These are phyloP conservation scores for Alternaria panax DNA, from an alignment of 2,329 filamentous ascomycete genomes.

Conservation along the genomic window DNA sequence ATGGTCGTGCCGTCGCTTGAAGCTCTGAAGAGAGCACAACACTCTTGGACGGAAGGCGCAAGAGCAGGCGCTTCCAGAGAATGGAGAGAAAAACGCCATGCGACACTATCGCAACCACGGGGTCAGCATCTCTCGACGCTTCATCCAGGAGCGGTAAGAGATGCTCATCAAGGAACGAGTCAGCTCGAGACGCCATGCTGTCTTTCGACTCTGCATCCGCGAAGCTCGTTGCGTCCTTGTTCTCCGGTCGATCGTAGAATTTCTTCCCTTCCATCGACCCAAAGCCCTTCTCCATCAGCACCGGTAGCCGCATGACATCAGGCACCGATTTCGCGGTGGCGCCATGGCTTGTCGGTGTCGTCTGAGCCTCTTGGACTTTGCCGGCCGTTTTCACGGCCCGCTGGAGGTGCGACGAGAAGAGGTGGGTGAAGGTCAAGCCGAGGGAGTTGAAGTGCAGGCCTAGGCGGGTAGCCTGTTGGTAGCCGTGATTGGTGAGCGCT, in stretches of 20 bases:
- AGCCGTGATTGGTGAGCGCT: conserved; percentile 79
- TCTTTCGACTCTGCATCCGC: conserved; percentile 71
- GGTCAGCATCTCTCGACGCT: conserved; percentile 33
- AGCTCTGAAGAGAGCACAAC: conserved; percentile 56
- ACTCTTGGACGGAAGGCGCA: conserved; percentile 59
- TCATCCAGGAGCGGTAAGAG: conserved; percentile 65
- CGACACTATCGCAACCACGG: conserved; percentile 72
- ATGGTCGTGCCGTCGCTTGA: conserved; percentile 46
- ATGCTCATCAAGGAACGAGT: conserved; percentile 70
- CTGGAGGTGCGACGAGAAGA: conserved; percentile 81
- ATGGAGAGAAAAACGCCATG: conserved; percentile 82
- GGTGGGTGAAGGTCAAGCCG: conserved; percentile 69
- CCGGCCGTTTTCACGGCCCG: conserved; percentile 76
- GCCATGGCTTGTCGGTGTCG: conserved; percentile 1
- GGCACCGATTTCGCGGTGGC: conserved; percentile 18
- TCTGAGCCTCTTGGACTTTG: conserved; percentile 67
- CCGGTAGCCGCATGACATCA: conserved; percentile 32
- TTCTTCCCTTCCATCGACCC: conserved; percentile 73
- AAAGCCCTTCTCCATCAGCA: conserved; percentile 76
- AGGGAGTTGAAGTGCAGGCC: conserved; percentile 70
- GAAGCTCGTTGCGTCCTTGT: conserved; percentile 55
- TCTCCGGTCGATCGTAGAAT: conserved; percentile 53
- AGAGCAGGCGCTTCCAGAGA: conserved; percentile 69
- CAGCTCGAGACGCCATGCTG: conserved; percentile 69
- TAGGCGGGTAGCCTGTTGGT: conserved; percentile 77